Evolutionary conservation across 805 yeast species (phyloP), one percentile per base, ranked within the genome.

Genomic region (Saccharomycopsis sp.): DNA sequence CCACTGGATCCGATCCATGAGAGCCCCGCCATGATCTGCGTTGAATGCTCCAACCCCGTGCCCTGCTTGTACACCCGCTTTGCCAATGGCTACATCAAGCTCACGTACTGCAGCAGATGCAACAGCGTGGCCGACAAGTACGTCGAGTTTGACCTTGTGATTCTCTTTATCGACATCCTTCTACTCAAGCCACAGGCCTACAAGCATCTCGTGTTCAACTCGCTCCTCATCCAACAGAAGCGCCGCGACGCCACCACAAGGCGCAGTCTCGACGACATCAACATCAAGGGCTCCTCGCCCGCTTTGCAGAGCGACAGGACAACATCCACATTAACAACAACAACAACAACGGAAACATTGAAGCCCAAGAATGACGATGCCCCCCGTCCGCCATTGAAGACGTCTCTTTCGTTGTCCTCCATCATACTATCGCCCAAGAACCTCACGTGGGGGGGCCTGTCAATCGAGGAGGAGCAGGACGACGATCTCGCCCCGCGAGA

Each of bases 21-120:
- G n/a, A n/a, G n/a, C n/a, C n/a, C n/a, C n/a, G n/a, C 27, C 27
- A 87, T 89, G 96, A 77, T 88, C 47, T 89, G 97, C 59, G 80
- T 88, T 17, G 94, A 87, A 57, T 92, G 97, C 57, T 69, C 76
- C n/a, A 62, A 68, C 30, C 74, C 79, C 3, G 80, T 79, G 26
- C 64, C 67, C 13, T 66, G 81, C 1, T 68, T 88, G 27, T 89
- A 73, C 61, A 77, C 80, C 17, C 68, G 67, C 50, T 88, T 83
- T 59, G 74, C 88, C 21, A 77, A 80, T 43, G 76, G 78, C 34
- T 87, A 86, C 52, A 84, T 89, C 36, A 76, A 82, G 49, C 69
- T 86, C 29, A 79, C 94, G 0, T 77, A 77, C 23, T 92, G 97
- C 54, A 62, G 73, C 2, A 57, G 62, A 21, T 92, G 99, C 57